Evolutionary conservation across 31 red algal genomes (phyloP).

Genomic region (Asparagopsis taxiformis): DNA sequence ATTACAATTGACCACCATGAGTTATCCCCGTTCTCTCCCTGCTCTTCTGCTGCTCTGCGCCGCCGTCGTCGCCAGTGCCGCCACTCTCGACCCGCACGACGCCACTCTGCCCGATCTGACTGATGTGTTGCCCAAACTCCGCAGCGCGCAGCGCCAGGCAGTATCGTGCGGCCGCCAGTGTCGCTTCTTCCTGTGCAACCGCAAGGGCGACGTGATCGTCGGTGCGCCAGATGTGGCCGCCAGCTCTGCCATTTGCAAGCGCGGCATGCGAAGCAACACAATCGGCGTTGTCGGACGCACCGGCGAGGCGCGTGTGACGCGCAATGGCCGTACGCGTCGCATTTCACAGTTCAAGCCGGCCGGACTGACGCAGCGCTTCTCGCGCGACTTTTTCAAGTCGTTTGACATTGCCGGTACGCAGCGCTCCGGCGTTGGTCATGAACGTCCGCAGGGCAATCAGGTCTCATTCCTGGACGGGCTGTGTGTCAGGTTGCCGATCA

Average conservation of each 20-base stretch:
- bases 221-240: neutral
- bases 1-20: too few relatives aligned
- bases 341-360: neutral
- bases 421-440: neutral
- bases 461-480: neutral
- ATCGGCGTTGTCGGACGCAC: neutral
- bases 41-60: too few relatives aligned
- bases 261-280: too few relatives aligned
- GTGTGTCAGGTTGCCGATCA: constrained; percentile 13
- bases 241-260: neutral
- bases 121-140: too few relatives aligned
- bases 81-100: too few relatives aligned
- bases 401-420: neutral
- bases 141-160: neutral
- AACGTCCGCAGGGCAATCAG: constrained; percentile 3
- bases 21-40: too few relatives aligned
- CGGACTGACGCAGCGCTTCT: neutral
- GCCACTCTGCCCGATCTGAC: too few relatives aligned
- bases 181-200: constrained; percentile 9
- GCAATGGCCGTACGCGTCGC: neutral
- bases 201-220: constrained; percentile 1
- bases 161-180: neutral
- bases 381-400: neutral
- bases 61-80: too few relatives aligned
- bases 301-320: neutral